These are phyloP conservation scores for Xylariaceae sp. DNA, from an alignment of 2,329 filamentous ascomycete genomes.

Conservation along the genomic window DNA sequence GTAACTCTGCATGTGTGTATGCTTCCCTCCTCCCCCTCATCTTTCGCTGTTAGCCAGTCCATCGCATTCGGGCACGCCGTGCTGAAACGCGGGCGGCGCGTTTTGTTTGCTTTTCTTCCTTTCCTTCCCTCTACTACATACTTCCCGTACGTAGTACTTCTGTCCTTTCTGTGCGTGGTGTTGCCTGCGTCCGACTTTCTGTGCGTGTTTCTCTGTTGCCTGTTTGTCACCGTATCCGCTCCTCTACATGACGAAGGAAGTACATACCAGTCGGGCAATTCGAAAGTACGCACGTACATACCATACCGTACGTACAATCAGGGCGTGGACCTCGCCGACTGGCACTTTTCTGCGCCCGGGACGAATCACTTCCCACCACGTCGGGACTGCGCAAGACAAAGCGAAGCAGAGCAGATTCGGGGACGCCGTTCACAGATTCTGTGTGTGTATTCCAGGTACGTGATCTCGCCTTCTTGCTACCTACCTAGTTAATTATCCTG, in stretches of 20 bases:
- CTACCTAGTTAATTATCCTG: too few species aligned
- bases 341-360: background rate
- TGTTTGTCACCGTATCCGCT: too few species aligned
- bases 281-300: background rate
- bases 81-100: background rate
- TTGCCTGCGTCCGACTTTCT: background rate
- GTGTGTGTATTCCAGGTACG: too few species aligned
- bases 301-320: background rate
- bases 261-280: background rate
- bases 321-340: too few species aligned
- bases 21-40: background rate
- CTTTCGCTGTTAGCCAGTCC: background rate
- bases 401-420: background rate
- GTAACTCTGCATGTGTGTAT: background rate
- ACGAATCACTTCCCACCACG: constrained; percentile 17
- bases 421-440: background rate
- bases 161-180: background rate
- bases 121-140: background rate
- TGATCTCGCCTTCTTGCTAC: too few species aligned
- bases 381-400: background rate
- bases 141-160: background rate
- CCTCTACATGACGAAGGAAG: too few species aligned
- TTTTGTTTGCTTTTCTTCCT: background rate
- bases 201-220: too few species aligned
- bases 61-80: background rate